Evolutionary conservation across 2,329 filamentous ascomycete genomes (phyloP), one percentile per base, ranked within the genome.

Genomic region (Ceratocystis destructans): DNA sequence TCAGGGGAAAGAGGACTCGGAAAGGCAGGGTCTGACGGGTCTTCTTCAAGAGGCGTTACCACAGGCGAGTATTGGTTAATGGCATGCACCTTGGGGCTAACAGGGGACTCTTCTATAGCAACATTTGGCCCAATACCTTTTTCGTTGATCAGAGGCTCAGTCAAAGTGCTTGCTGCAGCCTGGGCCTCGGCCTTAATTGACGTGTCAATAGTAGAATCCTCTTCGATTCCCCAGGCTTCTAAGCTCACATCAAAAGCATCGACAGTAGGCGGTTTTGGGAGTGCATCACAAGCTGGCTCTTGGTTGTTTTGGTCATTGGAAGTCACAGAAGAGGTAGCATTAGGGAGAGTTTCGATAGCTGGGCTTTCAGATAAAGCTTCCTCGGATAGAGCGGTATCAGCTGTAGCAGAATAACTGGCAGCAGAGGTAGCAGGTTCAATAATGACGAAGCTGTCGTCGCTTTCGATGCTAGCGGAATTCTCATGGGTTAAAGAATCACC

Each of bases 191-290:
- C 22, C 10, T 63, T 17, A 12, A 46, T 33, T 8, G 67, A 3
- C 59, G n/a, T 22, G 20, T 67, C 65, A 59, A 66, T 41, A 28
- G 50, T 20, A 28, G 55, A 22, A 20, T 69, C 62, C 12, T 65
- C 66, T 28, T 67, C 66, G n/a, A 65, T 67, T 48, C 62, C 65
- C 61, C 65, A 67, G 33, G 65, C 65, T n/a, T 69, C 66, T 6
- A 61, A 37, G 25, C 66, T 66, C 12, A 66, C 61, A 7, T 66
- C 59, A 22, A 64, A 66, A 59, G 31, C 17, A 3, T 62, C 53
- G 15, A 50, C 61, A 17, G 62, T 31, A 17, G 64, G 28, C 1
- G 61, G 61, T 20, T 64, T 50, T 45, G 41, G 41, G 25, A 62
- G 46, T n/a, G 17, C 15, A 22, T 64, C 53, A 8, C 41, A 22